Conservation (phyloP, 805 yeast genomes). For the Zygotorulaspora danielsina region DNA sequence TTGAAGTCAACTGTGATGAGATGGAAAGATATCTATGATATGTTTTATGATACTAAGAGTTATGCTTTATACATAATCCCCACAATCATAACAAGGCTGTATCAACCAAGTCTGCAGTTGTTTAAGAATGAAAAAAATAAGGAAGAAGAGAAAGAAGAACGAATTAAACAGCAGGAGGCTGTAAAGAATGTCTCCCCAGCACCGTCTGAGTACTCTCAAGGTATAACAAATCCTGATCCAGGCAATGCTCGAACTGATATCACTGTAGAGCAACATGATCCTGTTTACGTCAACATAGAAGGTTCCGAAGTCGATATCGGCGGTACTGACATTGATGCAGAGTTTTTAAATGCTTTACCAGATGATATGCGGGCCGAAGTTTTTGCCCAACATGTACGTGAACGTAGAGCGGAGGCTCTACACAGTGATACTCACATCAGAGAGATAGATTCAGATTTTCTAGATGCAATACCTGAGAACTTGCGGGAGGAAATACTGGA, state of each 20-base stretch:
- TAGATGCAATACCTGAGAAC: conserved; percentile 70
- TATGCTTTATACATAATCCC: conserved; percentile 39
- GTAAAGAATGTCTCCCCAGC: conserved; percentile 5
- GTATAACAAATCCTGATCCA: conserved; percentile 2
- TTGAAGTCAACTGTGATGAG: conserved; percentile 54
- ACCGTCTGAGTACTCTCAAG: conserved; percentile 33
- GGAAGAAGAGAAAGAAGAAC: conserved; percentile 31
- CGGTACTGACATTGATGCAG: conserved; percentile 90
- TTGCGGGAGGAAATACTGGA: conserved; percentile 59
- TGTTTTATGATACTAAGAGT: conserved; percentile 45
- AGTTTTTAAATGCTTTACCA: conserved; percentile 82
- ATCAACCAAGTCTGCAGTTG: conserved; percentile 45
- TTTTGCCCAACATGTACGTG: conserved; percentile 75
- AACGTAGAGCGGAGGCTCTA: conserved; percentile 58
- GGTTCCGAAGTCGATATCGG: conserved; percentile 78
- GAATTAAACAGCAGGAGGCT: conserved; percentile 20
- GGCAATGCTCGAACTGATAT: conserved; percentile 25
- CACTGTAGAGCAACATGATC: conserved; percentile 39
- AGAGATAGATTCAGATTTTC: conserved; percentile 74
- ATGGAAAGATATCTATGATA: conserved; percentile 57
- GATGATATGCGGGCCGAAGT: conserved; percentile 93
- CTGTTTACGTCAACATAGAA: conserved; percentile 68
- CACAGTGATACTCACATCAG: conserved; percentile 44
- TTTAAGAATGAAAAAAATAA: conserved; percentile 29
- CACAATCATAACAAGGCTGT: conserved; percentile 45